phyloP scores from a whole-genome alignment of 2,329 filamentous ascomycete species.

The Phaeosphaeriaceae sp. region DNA sequence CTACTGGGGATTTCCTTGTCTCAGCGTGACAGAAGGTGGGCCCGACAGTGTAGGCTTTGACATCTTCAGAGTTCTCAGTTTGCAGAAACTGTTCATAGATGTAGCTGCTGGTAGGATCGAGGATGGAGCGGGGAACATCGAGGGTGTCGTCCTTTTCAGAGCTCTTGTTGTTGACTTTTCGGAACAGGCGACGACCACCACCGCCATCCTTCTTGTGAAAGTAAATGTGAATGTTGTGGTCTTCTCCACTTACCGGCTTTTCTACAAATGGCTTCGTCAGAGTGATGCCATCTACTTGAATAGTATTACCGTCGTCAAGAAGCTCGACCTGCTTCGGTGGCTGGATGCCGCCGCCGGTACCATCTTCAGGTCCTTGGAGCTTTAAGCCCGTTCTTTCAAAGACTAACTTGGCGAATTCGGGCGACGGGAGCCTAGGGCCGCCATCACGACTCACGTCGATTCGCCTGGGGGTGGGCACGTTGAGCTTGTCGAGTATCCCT shows the following conservation, averaged over 20 bases:
- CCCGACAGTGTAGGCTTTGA: slow-evolving; percentile 97
- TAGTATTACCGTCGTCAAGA: slow-evolving; percentile 85
- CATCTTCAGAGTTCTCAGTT: slow-evolving; percentile 96
- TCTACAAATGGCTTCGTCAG: slow-evolving; percentile 96
- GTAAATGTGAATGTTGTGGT: slow-evolving; percentile 99
- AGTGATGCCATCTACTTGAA: slow-evolving; percentile 82
- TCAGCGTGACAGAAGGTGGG: slow-evolving; percentile 94
- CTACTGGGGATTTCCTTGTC: slow-evolving; percentile 94
- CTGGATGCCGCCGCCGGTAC: slow-evolving; percentile 64
- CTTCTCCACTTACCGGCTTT: slow-evolving; percentile 96
- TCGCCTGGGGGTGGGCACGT: slow-evolving; percentile 85
- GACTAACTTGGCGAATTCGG: slow-evolving; percentile 80
- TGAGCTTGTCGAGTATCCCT: slow-evolving; percentile 83
- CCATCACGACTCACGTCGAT: slow-evolving; percentile 93
- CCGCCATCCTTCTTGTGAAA: slow-evolving; percentile 87
- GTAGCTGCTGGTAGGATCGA: slow-evolving; percentile 82
- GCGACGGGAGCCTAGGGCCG: slow-evolving; percentile 77
- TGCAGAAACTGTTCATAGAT: slow-evolving; percentile 97
- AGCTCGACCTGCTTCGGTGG: slow-evolving; percentile 76
- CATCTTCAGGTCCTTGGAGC: slow-evolving; percentile 73
- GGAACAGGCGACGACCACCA: slow-evolving; percentile 88
- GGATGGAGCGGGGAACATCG: slow-evolving; percentile 77
- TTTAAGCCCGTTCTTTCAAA: slow-evolving; percentile 79
- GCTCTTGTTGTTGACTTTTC: slow-evolving; percentile 98
- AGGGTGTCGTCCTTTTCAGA: slow-evolving; percentile 88